phyloP scores from a whole-genome alignment of 106 monocot species.

The Platanthera zijinensis region DNA sequence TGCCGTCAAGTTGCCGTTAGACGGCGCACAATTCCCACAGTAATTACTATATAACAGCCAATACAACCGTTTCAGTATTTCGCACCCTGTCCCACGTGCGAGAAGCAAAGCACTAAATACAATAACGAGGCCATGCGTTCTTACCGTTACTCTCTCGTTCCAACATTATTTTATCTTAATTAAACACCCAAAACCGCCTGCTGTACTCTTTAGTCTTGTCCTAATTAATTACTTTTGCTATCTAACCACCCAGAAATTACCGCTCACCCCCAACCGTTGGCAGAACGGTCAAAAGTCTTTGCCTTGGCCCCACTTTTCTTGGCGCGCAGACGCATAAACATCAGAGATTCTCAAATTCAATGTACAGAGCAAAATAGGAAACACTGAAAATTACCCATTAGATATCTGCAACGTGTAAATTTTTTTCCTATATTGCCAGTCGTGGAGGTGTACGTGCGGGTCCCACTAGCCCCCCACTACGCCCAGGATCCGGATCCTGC shows the following conservation, averaged over 20 bases:
- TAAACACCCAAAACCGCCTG: background rate
- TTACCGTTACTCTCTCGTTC: background rate
- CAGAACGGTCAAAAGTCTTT: background rate
- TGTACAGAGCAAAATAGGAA: background rate
- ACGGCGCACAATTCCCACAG: background rate
- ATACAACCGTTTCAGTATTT: too few species aligned
- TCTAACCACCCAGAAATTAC: background rate
- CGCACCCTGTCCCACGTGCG: too few species aligned
- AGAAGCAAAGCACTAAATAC: background rate
- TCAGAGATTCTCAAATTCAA: background rate
- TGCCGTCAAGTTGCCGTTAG: conserved; percentile 1
- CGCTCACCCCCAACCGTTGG: background rate
- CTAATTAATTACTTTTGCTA: background rate
- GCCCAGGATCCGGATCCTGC: too few species aligned
- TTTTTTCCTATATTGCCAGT: too few species aligned
- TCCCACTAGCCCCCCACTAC: too few species aligned
- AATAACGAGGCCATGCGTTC: background rate
- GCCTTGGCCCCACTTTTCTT: background rate
- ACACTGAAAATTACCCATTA: background rate
- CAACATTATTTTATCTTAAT: too few species aligned
- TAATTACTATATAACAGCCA: background rate
- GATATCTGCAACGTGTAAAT: background rate
- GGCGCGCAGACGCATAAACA: background rate
- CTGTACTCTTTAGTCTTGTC: background rate
- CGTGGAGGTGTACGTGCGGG: too few species aligned